Conservation (phyloP, 352 stramenopile species). For the Globisporangium heterothallicum region DNA sequence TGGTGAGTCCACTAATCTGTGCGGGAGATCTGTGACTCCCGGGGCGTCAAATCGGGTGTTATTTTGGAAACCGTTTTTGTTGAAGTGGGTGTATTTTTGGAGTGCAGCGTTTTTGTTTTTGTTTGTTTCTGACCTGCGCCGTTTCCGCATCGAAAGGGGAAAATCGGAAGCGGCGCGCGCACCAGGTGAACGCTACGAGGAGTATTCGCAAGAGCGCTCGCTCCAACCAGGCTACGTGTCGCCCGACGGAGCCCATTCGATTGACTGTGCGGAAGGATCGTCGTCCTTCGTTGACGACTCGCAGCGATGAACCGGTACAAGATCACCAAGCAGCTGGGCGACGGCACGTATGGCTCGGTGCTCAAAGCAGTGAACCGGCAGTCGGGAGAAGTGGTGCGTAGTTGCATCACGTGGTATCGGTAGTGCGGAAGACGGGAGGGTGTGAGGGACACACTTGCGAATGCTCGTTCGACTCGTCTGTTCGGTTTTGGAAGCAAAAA, state of each 20-base stretch:
- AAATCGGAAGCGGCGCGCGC: background rate
- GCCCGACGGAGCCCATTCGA: too few species aligned
- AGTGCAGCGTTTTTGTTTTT: background rate
- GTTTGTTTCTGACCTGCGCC: background rate
- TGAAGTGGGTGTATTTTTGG: background rate
- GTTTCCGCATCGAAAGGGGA: background rate
- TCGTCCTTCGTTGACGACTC: too few species aligned
- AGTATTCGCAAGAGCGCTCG: too few species aligned
- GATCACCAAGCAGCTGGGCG: conserved; percentile 93
- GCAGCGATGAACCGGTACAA: conserved; percentile 93
- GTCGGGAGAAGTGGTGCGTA: conserved; percentile 88
- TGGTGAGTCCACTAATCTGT: too few species aligned
- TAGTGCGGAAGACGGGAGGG: too few species aligned
- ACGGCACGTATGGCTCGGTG: conserved; percentile 95
- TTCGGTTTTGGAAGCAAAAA: too few species aligned
- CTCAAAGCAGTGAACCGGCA: conserved; percentile 93
- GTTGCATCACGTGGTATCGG: background rate
- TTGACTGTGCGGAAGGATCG: too few species aligned
- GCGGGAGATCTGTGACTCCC: too few species aligned
- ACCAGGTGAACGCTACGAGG: too few species aligned
- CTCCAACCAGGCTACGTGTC: too few species aligned
- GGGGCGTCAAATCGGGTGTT: background rate
- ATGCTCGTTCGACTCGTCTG: too few species aligned
- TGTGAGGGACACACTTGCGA: too few species aligned
- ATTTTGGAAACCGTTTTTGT: background rate